A percentile compares a stretch with the other conserved stretches of the same genome.
phyloP scores from a whole-genome alignment of 1,284 basidiomycete species.

The Puccinia novopanici region DNA sequence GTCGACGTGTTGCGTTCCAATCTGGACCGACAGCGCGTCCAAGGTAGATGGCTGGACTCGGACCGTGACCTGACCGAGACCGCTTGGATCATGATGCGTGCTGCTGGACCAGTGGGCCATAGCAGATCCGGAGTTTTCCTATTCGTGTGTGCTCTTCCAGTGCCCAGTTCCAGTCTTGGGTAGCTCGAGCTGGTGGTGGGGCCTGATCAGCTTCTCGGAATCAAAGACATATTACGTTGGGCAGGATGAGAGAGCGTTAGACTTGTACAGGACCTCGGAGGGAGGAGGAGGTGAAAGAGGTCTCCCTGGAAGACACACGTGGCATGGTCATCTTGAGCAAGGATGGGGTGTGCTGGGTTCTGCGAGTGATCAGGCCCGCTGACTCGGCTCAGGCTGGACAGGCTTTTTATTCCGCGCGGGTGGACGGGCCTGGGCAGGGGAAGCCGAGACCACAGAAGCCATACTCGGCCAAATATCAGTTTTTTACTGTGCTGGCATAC shows the following conservation, averaged over 20 bases:
- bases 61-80: not conserved
- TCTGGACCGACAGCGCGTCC: not conserved
- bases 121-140: slow-evolving; percentile 28
- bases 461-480: too few species aligned
- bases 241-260: not conserved
- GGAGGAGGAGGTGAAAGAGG: slow-evolving; percentile 2
- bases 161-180: slow-evolving; percentile 27
- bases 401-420: not conserved
- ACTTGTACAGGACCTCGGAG: not conserved
- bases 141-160: slow-evolving; percentile 29
- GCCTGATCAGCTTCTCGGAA: not conserved
- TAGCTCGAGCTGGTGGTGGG: not conserved
- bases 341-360: not conserved
- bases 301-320: not conserved
- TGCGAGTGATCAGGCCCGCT: too few species aligned
- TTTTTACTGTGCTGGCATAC: too few species aligned
- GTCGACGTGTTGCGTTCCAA: slow-evolving; percentile 2
- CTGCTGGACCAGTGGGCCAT: not conserved
- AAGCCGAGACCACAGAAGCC: not conserved
- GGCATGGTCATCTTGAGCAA: not conserved
- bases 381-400: not conserved
- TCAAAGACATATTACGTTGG: not conserved
- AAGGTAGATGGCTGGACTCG: not conserved
- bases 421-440: not conserved
- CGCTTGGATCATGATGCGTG: not conserved